Evolutionary conservation across 768 basidiomycete species (phyloP).

Genomic region (Saitozyma podzolica): DNA sequence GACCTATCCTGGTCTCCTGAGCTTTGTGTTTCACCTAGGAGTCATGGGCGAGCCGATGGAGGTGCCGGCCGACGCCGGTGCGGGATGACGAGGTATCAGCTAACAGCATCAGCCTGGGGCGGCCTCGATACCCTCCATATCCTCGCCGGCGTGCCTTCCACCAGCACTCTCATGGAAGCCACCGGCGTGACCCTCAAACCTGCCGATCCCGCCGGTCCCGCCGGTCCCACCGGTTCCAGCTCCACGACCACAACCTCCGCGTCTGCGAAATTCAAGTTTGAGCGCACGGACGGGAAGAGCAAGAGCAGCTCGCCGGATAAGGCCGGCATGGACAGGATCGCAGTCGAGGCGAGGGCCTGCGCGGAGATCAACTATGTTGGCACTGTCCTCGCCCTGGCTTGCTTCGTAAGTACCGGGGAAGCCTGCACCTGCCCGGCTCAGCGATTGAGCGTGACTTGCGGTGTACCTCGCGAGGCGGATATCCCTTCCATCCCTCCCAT

Average conservation of each 20-base stretch:
- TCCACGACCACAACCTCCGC: background rate
- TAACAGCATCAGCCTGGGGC: constrained; percentile 63
- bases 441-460: too few species aligned
- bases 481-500: constrained; percentile 57
- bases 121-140: constrained; percentile 82
- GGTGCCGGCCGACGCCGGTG: constrained; percentile 1
- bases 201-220: background rate
- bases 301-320: constrained; percentile 46
- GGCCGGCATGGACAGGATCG: constrained; percentile 64
- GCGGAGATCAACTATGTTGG: constrained; percentile 49
- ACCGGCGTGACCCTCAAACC: constrained; percentile 57
- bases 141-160: constrained; percentile 78
- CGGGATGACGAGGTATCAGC: too few species aligned
- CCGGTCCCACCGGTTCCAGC: background rate
- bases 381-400: constrained; percentile 39
- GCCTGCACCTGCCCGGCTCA: background rate
- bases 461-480: too few species aligned
- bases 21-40: background rate
- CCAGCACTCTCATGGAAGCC: constrained; percentile 71
- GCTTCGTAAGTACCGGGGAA: constrained; percentile 40
- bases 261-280: background rate
- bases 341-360: constrained; percentile 54
- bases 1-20: background rate
- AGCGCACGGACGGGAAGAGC: background rate
- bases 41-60: background rate